These are phyloP conservation scores for Talaromyces rugulosus DNA, from an alignment of 2,329 filamentous ascomycete species.

Conservation along the genomic window DNA sequence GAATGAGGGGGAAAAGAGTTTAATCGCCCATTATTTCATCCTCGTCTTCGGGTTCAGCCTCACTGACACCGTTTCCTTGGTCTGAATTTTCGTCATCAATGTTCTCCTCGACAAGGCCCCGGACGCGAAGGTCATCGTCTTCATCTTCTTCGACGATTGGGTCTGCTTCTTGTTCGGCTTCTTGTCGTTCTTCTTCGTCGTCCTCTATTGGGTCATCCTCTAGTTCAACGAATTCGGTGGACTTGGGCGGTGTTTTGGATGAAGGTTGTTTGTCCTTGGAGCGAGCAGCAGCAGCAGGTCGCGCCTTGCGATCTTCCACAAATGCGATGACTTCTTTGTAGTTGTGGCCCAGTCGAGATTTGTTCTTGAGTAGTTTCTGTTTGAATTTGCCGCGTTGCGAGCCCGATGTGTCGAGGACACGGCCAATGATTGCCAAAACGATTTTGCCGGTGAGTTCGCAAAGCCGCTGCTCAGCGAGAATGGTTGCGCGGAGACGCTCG, in stretches of 20 bases:
- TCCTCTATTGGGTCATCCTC: constrained; percentile 39
- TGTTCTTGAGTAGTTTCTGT: constrained; percentile 72
- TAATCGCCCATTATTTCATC: constrained; percentile 43
- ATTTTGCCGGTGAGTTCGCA: constrained; percentile 84
- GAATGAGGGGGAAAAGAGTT: constrained; percentile 10
- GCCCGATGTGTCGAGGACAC: constrained; percentile 65
- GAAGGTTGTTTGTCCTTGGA: constrained; percentile 33
- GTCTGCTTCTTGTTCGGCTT: constrained; percentile 24
- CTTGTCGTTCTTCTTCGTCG: constrained; percentile 30
- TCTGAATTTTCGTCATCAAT: constrained; percentile 8
- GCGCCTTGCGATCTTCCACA: constrained; percentile 63
- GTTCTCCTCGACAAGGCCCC: constrained; percentile 32
- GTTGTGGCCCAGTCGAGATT: constrained; percentile 73
- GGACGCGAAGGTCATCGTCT: constrained; percentile 34
- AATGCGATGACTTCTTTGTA: constrained; percentile 80
- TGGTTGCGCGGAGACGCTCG: constrained; percentile 59
- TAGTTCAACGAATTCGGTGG: constrained; percentile 41
- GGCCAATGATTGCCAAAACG: constrained; percentile 72
- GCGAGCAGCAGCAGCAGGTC: constrained; percentile 19
- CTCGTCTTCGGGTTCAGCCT: constrained; percentile 22
- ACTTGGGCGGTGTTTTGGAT: constrained; percentile 24
- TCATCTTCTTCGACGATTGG: constrained; percentile 37
- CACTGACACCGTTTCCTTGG: constrained; percentile 34
- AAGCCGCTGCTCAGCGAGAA: constrained; percentile 78
- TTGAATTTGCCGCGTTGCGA: constrained; percentile 60